Conservation (phyloP, 352 stramenopile genomes). For the Pythium sp. region DNA sequence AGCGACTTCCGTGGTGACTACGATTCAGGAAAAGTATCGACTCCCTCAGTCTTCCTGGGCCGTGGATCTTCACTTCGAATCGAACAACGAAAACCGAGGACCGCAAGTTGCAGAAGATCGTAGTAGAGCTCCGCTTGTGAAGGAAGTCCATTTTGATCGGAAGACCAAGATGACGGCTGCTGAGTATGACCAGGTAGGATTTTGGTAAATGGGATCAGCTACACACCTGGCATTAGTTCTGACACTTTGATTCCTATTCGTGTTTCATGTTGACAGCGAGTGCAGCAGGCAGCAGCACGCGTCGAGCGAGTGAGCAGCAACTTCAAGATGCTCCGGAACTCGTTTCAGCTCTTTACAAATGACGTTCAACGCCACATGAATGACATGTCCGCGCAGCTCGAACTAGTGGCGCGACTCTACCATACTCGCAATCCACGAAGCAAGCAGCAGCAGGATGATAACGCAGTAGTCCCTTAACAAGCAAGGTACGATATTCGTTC, state of each 20-base stretch:
- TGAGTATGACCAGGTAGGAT: slow-evolving; percentile 32
- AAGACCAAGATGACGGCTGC: slow-evolving; percentile 26
- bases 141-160: background rate
- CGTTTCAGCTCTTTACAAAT: slow-evolving; percentile 54
- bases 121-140: background rate
- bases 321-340: slow-evolving; percentile 45
- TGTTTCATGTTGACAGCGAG: slow-evolving; percentile 22
- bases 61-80: background rate
- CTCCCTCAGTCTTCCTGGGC: slow-evolving; percentile 37
- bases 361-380: slow-evolving; percentile 56
- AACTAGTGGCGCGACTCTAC: slow-evolving; percentile 16
- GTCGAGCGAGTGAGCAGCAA: slow-evolving; percentile 36
- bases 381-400: slow-evolving; percentile 44
- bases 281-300: slow-evolving; percentile 28
- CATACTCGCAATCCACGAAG: background rate
- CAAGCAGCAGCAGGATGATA: background rate
- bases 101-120: background rate
- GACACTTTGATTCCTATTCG: background rate
- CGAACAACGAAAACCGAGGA: background rate
- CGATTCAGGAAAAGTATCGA: slow-evolving; percentile 46
- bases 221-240: background rate
- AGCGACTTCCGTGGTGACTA: slow-evolving; percentile 15
- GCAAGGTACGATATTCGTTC: background rate
- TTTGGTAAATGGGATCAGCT: background rate
- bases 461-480: background rate